Evolutionary conservation across 169 alveolate species (phyloP), one percentile per base, ranked within the genome.

Genomic region (Plasmodium ovale): DNA sequence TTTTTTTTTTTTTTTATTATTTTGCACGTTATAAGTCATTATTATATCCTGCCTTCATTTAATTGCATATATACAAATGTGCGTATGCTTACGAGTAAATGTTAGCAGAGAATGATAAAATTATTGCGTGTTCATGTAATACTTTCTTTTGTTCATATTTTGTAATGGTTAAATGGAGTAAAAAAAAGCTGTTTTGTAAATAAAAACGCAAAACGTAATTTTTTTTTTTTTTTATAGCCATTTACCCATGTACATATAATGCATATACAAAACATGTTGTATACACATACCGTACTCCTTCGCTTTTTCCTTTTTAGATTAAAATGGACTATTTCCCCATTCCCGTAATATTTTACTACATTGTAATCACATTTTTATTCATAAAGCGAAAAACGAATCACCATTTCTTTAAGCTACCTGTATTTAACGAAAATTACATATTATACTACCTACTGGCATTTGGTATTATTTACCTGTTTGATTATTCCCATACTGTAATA

Each of bases 401-500:
- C 21, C 44, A 62, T 19, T 60, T 77, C 62, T 77, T 77, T 23
- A 62, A 59, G n/a, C 14, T 3, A 23, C 39, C 74, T 14, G 56
- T 64, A 42, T 35, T 77, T 77, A 42, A 60, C 3, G 88, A 77
- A 54, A 14, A 7, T 0, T 44, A 60, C 53, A 77, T 77, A 42
- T 77, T 77, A 77, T 60, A 60, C 35, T 77, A 62, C 67, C 59
- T 77, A 51, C 29, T 77, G 53, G 35, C 44, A 29, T 77, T 77
- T 37, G 74, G 64, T 12, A 23, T 44, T 12, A 21, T 77, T 39
- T 77, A 77, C 59, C 62, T 77, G 35, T 47, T 77, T 60, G 88
- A 77, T 64, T 77, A 77, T 77, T 53, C 88, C 1, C 23, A 77
- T 56, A 77, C 88, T 33, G 27, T 77, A 60, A 62, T 77, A 60